Conservation (phyloP, 257 asterid species). For the Solanum stenotomum region DNA sequence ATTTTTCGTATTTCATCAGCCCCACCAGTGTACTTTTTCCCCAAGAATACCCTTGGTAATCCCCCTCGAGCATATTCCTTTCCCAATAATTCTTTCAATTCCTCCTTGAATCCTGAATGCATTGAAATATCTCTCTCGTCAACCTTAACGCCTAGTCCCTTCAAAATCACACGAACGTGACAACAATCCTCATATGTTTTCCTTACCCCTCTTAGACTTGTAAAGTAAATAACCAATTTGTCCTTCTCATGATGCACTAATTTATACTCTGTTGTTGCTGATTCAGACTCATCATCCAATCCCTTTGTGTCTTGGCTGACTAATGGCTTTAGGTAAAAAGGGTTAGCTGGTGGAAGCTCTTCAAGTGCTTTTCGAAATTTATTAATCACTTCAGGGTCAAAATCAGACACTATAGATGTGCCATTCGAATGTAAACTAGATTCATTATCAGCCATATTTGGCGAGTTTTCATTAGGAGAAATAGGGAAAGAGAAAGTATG, state of each 20-base stretch:
- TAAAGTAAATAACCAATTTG: slow-evolving; percentile 58
- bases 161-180: slow-evolving; percentile 53
- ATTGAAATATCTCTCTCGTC: slow-evolving; percentile 91
- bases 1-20: slow-evolving; percentile 60
- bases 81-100: slow-evolving; percentile 56
- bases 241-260: slow-evolving; percentile 12
- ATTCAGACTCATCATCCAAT: neutral
- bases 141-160: slow-evolving; percentile 62
- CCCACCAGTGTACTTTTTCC: slow-evolving; percentile 58
- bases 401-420: slow-evolving; percentile 45
- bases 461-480: neutral
- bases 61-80: slow-evolving; percentile 25
- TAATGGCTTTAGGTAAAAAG: slow-evolving; percentile 42
- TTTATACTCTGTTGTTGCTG: neutral
- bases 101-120: slow-evolving; percentile 90
- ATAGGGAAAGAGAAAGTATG: slow-evolving; percentile 68
- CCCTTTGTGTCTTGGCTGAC: slow-evolving; percentile 1
- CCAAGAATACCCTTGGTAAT: slow-evolving; percentile 66
- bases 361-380: slow-evolving; percentile 53
- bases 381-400: slow-evolving; percentile 72
- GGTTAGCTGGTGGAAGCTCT: slow-evolving; percentile 78
- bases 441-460: slow-evolving; percentile 21
- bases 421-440: slow-evolving; percentile 42
- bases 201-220: slow-evolving; percentile 82
- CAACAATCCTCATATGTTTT: slow-evolving; percentile 93